phyloP scores from a whole-genome alignment of 139 green algal genomes.

The Volvox reticuliferus region DNA sequence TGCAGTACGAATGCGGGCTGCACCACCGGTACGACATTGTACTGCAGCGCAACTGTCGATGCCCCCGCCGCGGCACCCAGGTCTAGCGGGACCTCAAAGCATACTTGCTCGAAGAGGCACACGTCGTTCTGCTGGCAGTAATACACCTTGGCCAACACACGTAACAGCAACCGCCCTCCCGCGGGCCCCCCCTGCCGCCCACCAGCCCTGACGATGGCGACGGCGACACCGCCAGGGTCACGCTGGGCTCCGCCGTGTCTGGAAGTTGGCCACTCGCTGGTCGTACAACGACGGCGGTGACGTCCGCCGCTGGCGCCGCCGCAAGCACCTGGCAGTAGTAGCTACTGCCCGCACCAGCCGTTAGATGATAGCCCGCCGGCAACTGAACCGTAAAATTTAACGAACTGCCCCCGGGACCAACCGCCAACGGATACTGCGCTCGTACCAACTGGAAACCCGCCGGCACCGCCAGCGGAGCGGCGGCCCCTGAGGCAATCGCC shows the following conservation, averaged over 20 bases:
- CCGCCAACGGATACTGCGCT: conserved; percentile 15
- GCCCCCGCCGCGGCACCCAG: neutral
- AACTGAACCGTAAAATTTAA: conserved; percentile 64
- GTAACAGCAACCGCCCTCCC: conserved; percentile 18
- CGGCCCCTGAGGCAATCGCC: neutral
- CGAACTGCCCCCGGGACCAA: neutral
- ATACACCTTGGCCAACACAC: conserved; percentile 71
- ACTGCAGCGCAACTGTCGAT: neutral
- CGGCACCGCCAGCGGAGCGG: neutral
- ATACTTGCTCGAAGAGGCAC: conserved; percentile 81
- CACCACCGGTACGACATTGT: conserved; percentile 16
- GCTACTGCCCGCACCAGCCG: conserved; percentile 66
- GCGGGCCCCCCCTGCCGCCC: neutral
- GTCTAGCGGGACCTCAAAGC: conserved; percentile 75
- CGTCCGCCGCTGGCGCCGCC: neutral
- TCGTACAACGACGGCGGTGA: conserved; percentile 13
- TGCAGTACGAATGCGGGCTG: conserved; percentile 27
- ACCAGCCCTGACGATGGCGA: neutral
- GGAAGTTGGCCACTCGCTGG: conserved; percentile 24
- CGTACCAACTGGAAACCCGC: conserved; percentile 55
- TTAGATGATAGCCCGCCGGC: conserved; percentile 74
- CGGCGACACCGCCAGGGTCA: neutral
- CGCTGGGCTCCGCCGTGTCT: neutral
- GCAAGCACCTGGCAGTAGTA: conserved; percentile 50
- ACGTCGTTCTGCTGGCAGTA: conserved; percentile 82